These are phyloP conservation scores for Rheum nobile DNA, from an alignment of 148 eudicot genomes.

Conservation along the genomic window DNA sequence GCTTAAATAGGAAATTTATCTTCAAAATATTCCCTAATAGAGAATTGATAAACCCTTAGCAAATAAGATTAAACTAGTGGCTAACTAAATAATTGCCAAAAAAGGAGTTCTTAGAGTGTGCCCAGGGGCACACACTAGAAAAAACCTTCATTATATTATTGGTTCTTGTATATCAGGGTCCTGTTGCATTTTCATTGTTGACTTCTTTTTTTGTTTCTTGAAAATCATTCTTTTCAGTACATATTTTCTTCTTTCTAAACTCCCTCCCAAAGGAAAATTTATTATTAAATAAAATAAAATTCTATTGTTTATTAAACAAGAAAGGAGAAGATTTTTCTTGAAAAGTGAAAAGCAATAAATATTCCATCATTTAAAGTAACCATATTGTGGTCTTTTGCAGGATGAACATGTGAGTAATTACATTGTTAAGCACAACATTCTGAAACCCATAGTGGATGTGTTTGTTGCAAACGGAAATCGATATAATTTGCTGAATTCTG, in stretches of 20 bases:
- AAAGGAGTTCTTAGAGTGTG: too few relatives aligned
- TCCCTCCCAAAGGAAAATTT: background rate
- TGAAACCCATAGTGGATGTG: constrained; percentile 80
- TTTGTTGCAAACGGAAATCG: constrained; percentile 84
- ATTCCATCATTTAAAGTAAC: background rate
- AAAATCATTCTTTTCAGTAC: background rate
- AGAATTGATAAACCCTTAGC: too few relatives aligned
- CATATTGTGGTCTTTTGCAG: constrained; percentile 31
- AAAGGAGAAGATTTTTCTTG: background rate
- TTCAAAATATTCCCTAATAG: too few relatives aligned
- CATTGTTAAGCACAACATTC: constrained; percentile 65
- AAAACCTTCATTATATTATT: too few relatives aligned
- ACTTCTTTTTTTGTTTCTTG: background rate
- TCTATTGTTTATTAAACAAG: background rate
- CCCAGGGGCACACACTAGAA: too few relatives aligned
- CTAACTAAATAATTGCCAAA: too few relatives aligned
- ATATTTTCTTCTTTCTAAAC: background rate
- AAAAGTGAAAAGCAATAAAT: background rate
- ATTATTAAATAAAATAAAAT: too few relatives aligned
- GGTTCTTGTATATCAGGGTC: background rate
- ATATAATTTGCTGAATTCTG: constrained; percentile 80
- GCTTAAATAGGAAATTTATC: too few relatives aligned
- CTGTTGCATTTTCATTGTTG: background rate
- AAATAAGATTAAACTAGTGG: too few relatives aligned
- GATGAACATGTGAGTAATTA: constrained; percentile 81